Evolutionary conservation across 1,284 basidiomycete genomes (phyloP).

Genomic region (Tylopilus sp.): DNA sequence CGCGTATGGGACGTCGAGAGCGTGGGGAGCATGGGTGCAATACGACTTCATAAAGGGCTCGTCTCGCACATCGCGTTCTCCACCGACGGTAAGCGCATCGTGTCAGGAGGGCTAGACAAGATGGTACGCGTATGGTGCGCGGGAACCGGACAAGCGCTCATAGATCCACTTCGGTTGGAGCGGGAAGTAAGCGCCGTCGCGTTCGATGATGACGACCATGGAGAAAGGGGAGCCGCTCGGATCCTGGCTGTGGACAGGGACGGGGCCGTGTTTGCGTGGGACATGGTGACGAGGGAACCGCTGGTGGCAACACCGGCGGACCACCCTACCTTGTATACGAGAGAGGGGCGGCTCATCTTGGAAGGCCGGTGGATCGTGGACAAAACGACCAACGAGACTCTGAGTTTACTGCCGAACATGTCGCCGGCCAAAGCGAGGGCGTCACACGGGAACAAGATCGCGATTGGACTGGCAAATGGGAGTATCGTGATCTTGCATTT

Average conservation of each 20-base stretch:
- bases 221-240: not conserved
- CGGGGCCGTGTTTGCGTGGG: slow-evolving; percentile 39
- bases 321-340: slow-evolving; percentile 24
- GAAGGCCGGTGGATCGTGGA: slow-evolving; percentile 39
- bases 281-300: slow-evolving; percentile 32
- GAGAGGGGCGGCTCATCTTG: slow-evolving; percentile 27
- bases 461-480: slow-evolving; percentile 41
- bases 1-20: slow-evolving; percentile 46
- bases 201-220: slow-evolving; percentile 28
- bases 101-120: slow-evolving; percentile 40
- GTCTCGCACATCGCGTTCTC: slow-evolving; percentile 40
- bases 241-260: slow-evolving; percentile 39
- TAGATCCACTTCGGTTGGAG: slow-evolving; percentile 34
- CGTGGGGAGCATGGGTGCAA: slow-evolving; percentile 39
- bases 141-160: slow-evolving; percentile 31
- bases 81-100: slow-evolving; percentile 34
- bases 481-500: slow-evolving; percentile 39
- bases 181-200: slow-evolving; percentile 33
- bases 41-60: slow-evolving; percentile 39
- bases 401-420: slow-evolving; percentile 41
- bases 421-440: slow-evolving; percentile 35
- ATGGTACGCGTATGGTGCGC: slow-evolving; percentile 42
- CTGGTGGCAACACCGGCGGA: slow-evolving; percentile 33
- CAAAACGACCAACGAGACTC: slow-evolving; percentile 17
- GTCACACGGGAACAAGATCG: slow-evolving; percentile 35